A percentile compares a stretch with the other conserved stretches of the same genome.
phyloP scores from a whole-genome alignment of 2,329 filamentous ascomycete species.

The Hymenoscyphus repandus region DNA sequence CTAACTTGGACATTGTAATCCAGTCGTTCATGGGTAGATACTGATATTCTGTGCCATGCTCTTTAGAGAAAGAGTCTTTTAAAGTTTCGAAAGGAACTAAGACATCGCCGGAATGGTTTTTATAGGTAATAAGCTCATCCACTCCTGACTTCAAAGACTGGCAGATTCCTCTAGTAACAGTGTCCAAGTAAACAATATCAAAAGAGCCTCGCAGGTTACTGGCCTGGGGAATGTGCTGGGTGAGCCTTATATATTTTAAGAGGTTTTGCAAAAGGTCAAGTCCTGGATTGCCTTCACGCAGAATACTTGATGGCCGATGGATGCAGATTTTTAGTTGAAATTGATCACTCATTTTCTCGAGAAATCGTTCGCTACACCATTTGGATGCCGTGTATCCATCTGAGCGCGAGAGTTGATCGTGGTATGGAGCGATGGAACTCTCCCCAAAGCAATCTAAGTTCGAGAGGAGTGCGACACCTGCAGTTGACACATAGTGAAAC shows the following conservation, averaged over 20 bases:
- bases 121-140: too few relatives aligned
- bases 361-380: slow-evolving; percentile 32
- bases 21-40: too few relatives aligned
- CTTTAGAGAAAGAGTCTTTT: too few relatives aligned
- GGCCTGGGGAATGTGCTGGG: too few relatives aligned
- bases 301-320: slow-evolving; percentile 15
- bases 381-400: slow-evolving; percentile 32
- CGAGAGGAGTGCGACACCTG: not conserved
- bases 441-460: not conserved
- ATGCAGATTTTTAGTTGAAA: slow-evolving; percentile 1
- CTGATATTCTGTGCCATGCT: too few relatives aligned
- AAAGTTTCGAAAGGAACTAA: too few relatives aligned
- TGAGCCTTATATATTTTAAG: slow-evolving; percentile 7
- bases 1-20: too few relatives aligned
- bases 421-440: slow-evolving; percentile 1
- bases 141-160: too few relatives aligned
- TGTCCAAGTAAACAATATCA: too few relatives aligned
- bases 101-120: too few relatives aligned
- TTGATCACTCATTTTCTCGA: slow-evolving; percentile 20
- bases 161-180: too few relatives aligned
- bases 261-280: slow-evolving; percentile 12
- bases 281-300: slow-evolving; percentile 2
- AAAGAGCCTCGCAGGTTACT: too few relatives aligned
- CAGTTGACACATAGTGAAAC: not conserved
- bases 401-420: slow-evolving; percentile 18